A percentile compares a stretch with the other conserved stretches of the same genome.
Evolutionary conservation across 225 moss, liverwort and hornwort species (phyloP).

Genomic region (Thuidium tamariscinum): DNA sequence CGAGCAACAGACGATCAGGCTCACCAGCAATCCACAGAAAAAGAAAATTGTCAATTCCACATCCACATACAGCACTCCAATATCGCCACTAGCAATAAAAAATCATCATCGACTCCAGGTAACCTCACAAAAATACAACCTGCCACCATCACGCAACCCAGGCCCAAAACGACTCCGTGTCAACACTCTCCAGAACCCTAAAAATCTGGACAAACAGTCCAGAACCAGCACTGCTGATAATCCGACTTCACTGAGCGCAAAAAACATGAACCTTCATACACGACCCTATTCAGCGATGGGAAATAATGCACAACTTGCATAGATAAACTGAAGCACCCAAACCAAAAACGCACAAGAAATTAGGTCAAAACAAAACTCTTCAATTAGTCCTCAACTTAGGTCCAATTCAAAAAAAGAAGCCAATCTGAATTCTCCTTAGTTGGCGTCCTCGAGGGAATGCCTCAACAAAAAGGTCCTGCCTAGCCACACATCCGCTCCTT

Average conservation of each 20-base stretch:
- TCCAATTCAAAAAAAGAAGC: background rate
- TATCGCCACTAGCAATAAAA: too few species aligned
- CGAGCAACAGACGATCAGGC: background rate
- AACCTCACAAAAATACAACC: background rate
- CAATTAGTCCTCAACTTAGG: background rate
- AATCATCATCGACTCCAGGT: too few species aligned
- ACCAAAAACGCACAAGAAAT: background rate
- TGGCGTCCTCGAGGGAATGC: background rate
- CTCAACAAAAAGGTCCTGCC: background rate
- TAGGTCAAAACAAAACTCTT: background rate
- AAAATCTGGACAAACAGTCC: background rate
- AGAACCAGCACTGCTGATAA: background rate
- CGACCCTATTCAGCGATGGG: background rate
- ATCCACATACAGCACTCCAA: background rate
- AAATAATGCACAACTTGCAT: too few species aligned
- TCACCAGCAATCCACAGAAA: background rate
- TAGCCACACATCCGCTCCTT: background rate
- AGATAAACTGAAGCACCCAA: background rate
- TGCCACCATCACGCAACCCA: background rate
- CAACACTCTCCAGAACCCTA: background rate
- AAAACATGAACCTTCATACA: background rate
- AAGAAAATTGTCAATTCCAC: background rate
- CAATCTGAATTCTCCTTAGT: background rate
- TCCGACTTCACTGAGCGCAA: background rate
- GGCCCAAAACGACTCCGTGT: background rate